Evolutionary conservation across 2,329 filamentous ascomycete species (phyloP).

Genomic region (Tolypocladium pustulatum): DNA sequence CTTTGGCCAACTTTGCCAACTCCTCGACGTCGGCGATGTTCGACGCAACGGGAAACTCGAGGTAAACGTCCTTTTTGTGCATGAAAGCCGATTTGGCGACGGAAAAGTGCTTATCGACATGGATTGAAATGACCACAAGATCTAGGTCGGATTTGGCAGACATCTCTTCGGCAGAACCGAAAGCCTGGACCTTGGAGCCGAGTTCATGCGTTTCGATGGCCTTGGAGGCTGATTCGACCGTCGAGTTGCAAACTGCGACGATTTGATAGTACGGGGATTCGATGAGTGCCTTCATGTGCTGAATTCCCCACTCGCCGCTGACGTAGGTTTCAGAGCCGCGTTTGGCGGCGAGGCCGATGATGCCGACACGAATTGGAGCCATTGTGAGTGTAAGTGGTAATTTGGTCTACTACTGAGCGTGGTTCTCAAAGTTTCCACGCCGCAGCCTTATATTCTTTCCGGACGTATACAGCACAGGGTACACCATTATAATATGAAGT

Average conservation of each 20-base stretch:
- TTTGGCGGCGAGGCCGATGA: not conserved
- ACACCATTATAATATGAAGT: too few species aligned
- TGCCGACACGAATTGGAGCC: not conserved
- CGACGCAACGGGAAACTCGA: not conserved
- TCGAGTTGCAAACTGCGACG: not conserved
- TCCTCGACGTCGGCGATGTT: not conserved
- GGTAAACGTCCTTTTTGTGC: not conserved
- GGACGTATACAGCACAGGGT: too few species aligned
- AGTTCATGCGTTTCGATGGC: not conserved
- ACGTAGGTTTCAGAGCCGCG: not conserved
- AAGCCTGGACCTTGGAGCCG: not conserved
- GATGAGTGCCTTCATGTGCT: not conserved
- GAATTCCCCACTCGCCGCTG: not conserved
- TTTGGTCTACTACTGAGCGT: not conserved
- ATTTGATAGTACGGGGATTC: not conserved
- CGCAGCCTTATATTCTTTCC: not conserved
- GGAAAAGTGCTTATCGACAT: not conserved
- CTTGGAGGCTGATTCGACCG: not conserved
- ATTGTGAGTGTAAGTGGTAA: not conserved
- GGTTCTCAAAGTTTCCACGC: too few species aligned
- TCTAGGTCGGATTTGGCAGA: not conserved
- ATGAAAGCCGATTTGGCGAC: not conserved
- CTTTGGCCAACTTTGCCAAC: not conserved
- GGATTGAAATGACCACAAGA: not conserved
- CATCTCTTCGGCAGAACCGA: not conserved